Percentiles rank a stretch among this genome's conserved stretches.
Conservation (phyloP, 177 flowering plant genomes). For the Tripterygium wilfordii region DNA sequence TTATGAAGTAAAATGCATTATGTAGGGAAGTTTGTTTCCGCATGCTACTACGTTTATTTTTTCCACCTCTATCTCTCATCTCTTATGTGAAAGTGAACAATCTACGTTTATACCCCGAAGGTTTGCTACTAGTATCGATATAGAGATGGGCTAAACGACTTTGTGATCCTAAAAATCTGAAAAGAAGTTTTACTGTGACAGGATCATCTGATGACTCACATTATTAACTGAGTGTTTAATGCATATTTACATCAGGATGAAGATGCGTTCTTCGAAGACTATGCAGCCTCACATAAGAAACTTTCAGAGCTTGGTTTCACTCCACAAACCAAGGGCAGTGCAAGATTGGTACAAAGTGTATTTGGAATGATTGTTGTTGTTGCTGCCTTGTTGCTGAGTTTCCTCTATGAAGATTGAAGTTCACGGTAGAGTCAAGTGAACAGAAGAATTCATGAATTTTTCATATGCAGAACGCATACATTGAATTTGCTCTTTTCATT, state of each 20-base stretch:
- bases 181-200: not conserved
- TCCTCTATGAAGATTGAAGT: constrained; percentile 34
- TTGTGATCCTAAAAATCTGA: not conserved
- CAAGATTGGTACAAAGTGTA: constrained; percentile 11
- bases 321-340: constrained; percentile 14
- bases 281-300: constrained; percentile 67
- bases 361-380: constrained; percentile 45
- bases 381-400: constrained; percentile 35
- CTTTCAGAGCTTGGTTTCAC: constrained; percentile 74
- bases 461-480: too few species aligned
- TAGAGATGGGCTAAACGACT: not conserved
- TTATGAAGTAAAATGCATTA: too few species aligned
- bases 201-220: not conserved
- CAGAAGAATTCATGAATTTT: too few species aligned
- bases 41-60: too few species aligned
- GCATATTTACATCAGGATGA: constrained; percentile 39
- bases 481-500: too few species aligned
- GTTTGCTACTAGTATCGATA: too few species aligned
- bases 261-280: constrained; percentile 68
- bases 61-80: too few species aligned
- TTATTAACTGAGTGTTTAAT: not conserved
- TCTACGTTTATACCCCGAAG: too few species aligned
- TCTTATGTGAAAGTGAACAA: too few species aligned
- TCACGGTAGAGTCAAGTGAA: too few species aligned
- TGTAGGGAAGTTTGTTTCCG: too few species aligned